Base-by-base conservation (phyloP, 129 eudicot genomes). In the Solidago caesia region DNA sequence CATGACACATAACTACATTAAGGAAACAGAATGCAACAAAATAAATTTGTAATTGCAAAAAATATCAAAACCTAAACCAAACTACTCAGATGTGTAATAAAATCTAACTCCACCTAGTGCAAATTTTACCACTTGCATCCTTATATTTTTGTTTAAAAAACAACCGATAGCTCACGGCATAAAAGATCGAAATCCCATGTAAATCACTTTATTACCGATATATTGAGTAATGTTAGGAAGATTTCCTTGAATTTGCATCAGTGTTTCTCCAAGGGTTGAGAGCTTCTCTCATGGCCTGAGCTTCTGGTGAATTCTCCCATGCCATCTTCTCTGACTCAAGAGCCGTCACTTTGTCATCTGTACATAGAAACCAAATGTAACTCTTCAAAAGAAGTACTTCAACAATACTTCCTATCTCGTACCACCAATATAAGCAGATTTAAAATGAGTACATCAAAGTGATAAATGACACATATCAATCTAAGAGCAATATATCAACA, bases 291-390 rank as follows among this genome's bases (percentile, higher is more conserved):
- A 82, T 72, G 3, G 92, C 96, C 78, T 87, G 88, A 57, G 98
- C 98, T 89, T 92, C 95, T 7, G 96, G 88, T 64, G 91, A 77
- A 82, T 61, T 89, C 70, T 92, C 98, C 95, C 90, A 92, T 49
- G 95, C 96, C 76, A 85, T 86, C 85, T 87, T 92, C 79, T 92
- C 98, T 4, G 95, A 76, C 77, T 92, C 98, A 64, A 92, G 67
- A 73, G 79, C 92, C 39, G 98, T 89, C 75, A 92, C 96, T 78
- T 87, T 89, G 77, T 92, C 98, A 81, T 92, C 98, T 92, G 84
- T 80, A 70, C 72, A 63, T 26, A 55, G 10, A 81, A 65, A 64
- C 60, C 4, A 15, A 11, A 58, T 60, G 44, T 70, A 33, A 69
- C 46, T n/a, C 11, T 27, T 60, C 13, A 61, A 8, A 53, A 33